Evolutionary conservation across 1,284 basidiomycete genomes (phyloP), one percentile per base, ranked within the genome.

Genomic region (Trametes pubescens): DNA sequence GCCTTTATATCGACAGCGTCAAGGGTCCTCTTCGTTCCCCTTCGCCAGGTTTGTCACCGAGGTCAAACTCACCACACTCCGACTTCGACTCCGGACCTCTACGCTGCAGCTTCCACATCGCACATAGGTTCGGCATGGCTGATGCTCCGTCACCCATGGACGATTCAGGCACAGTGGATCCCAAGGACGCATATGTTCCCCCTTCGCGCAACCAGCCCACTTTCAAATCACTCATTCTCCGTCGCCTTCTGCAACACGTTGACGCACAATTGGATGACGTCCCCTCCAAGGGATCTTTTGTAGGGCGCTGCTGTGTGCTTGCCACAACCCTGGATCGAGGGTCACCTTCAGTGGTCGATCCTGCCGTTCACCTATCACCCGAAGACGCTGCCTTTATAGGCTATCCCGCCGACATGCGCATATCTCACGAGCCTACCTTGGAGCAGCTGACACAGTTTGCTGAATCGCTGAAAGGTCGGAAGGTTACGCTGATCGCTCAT

Each of bases 401-500:
- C 0, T 82, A 79, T 40, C 76, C 81, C 66, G 47, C 62, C 3
- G 73, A 83, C 57, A 64, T 86, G 58, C 79, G 81, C 32, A 79
- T 86, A 38, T 79, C 88, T 1, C 78, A 81, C 43, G 93, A 96
- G 65, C 93, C 95, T 1, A 90, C 89, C 2, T 74, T 96, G 32
- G 85, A 87, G 49, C 92, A 96, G 65, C 80, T 98, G 43, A 80
- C 84, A 0, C 79, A 84, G 18, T 98, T 98, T 77, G 87, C 90
- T 4, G 93, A 95, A 61, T 88, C 85, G 3, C 78, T 98, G 49
- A 87, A 89, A 66, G 93, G 94, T 6, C 93, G 90, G 75, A 91
- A 87, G 70, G 94, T 91, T 0, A 87, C 86, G 0, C 79, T 98
- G 18, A 92, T 96, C 71, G 94, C 96, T 7, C 91, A 87, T 70